Base-by-base conservation (phyloP, 1,139 yeast species). In the Komagataea norvegica region DNA sequence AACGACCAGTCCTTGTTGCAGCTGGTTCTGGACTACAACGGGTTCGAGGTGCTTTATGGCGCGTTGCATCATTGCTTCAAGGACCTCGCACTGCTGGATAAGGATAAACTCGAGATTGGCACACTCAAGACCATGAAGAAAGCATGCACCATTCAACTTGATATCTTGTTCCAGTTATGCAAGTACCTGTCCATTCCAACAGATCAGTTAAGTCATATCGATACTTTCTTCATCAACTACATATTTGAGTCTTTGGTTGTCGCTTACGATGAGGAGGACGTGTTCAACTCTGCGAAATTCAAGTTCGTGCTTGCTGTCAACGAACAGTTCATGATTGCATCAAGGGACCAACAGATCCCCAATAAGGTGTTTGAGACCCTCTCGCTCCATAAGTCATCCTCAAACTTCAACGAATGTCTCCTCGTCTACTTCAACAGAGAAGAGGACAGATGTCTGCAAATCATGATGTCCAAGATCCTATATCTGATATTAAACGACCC, bases 281-380 rank as follows among this genome's bases (percentile, higher is more conserved):
- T 80, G 33, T 70, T 74, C 42, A 84, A 86, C 37, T 78, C 78
- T 47, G 77, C 85, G 29, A 79, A 80, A 49, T 81, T 87, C 63
- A 81, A 81, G 52, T 64, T 85, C n/a, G 59, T 87, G 8, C 64
- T 88, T 32, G 76, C 86, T 3, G 65, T 88, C 16, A 87, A 87
- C 56, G 96, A 88, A 56, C 96, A 88, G 56, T 88, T 77, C 56
- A 74, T 88, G 74, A 81, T 86, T 37, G 77, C 62, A 11, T 68
- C 69, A 31, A 70, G 75, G 21, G 68, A 59, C 11, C 51, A 45
- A 8, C 53, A 55, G 6, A 52, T 67, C 24, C 60, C 62, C 32
- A 76, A 77, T 51, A 64, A 64, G 41, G 79, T 77, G 4, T 70
- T 74, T 52, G 68, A 70, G 29, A 69, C 69, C 6, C 18, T 33